phyloP scores from a whole-genome alignment of 139 green algal genomes.

The Chlamydomonas asymmetrica region DNA sequence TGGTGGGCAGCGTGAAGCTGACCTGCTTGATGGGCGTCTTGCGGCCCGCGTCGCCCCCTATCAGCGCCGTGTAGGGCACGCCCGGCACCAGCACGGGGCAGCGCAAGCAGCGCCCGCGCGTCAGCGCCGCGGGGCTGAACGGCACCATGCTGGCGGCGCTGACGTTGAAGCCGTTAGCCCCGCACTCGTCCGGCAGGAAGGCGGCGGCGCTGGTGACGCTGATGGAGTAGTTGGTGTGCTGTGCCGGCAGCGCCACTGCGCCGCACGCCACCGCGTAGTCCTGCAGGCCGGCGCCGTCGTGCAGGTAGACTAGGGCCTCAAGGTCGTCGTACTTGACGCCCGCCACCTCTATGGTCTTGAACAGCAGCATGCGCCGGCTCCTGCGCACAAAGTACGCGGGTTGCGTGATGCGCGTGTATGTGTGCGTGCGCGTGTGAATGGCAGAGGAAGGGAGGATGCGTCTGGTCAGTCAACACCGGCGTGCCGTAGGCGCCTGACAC shows the following conservation, averaged over 20 bases:
- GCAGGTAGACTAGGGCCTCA: neutral
- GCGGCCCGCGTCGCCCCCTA: slow-evolving; percentile 9
- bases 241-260: neutral
- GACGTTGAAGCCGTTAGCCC: neutral
- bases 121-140: neutral
- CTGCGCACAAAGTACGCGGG: neutral
- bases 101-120: slow-evolving; percentile 4
- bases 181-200: neutral
- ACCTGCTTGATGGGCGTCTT: neutral
- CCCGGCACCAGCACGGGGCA: slow-evolving; percentile 11
- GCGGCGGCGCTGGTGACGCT: neutral
- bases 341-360: neutral
- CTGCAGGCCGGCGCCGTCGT: neutral
- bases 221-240: slow-evolving; percentile 14
- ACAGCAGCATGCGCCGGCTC: no score
- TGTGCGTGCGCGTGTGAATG: neutral
- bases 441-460: neutral
- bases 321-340: neutral
- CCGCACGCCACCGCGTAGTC: slow-evolving; percentile 18
- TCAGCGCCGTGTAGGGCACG: slow-evolving; percentile 4
- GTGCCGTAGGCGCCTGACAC: no score
- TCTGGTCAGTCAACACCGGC: neutral
- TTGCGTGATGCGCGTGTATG: neutral
- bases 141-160: neutral
- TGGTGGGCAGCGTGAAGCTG: no score